Base-by-base conservation (phyloP, 2,329 filamentous ascomycete species). In the Colletotrichum agaves region DNA sequence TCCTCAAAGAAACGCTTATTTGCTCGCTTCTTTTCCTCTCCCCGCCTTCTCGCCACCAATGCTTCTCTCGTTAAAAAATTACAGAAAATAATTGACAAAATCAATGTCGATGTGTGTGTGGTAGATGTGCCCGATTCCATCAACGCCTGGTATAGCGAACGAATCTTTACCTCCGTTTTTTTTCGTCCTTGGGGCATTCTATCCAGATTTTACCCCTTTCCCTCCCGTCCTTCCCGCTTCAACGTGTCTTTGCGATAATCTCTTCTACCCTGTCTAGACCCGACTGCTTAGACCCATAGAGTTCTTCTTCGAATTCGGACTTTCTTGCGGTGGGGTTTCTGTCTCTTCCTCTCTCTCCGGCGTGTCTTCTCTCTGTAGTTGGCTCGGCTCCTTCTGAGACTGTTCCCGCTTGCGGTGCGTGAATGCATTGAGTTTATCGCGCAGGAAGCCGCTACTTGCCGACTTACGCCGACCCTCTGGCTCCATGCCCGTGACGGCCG, bases 401-500 rank as follows among this genome's bases (percentile, higher is more conserved):
- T 61, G 59, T 37, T 71, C 74, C 68, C 65, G 69, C 67, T 73
- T 71, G 61, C 72, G 71, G 44, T 68, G 61, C 31, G 71, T 72
- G 55, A 75, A 64, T 17, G 77, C 78, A 55, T 71, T 79, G 11
- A 79, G 46, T 69, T 77, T 81, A 27, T 80, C 79, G 33, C 75
- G 74, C 5, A 82, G 68, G 61, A 78, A 80, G 2, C 77, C 75
- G 17, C 74, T 69, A 5, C 74, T 73, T 8, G 70, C 72, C 11
- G 76, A 72, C 68, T 73, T 75, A 7, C 74, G 73, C 46, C 74
- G 70, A 8, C 63, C 65, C 3, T 39, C 33, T 17, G 53, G 23
- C 11, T 70, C 62, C 33, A 19, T 60, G 66, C 72, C 46, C 72
- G 74, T 58, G 15, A 67, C 53, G 46, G 61, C 69, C 11, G 70